Percentiles rank a stretch among this genome's conserved stretches.
phyloP scores from a whole-genome alignment of 1,139 yeast genomes.

The Ogataea hybrid region DNA sequence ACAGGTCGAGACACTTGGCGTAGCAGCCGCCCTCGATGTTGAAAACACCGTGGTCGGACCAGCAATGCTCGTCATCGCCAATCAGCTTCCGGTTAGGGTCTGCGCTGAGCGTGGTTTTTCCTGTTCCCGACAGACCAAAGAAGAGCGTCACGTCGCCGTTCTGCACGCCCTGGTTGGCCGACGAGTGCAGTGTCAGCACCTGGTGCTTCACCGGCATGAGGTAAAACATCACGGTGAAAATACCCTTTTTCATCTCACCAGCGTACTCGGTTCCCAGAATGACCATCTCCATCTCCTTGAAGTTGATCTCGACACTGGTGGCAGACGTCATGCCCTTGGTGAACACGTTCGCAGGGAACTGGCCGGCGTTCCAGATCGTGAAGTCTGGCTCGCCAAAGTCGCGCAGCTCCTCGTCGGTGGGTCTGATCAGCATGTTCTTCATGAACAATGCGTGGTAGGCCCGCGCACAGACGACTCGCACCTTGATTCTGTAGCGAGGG shows the following conservation, averaged over 20 bases:
- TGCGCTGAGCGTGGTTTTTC: slow-evolving; percentile 96
- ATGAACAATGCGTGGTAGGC: slow-evolving; percentile 98
- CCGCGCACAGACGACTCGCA: slow-evolving; percentile 95
- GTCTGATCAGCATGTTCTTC: slow-evolving; percentile 98
- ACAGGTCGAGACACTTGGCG: slow-evolving; percentile 92
- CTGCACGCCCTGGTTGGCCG: slow-evolving; percentile 84
- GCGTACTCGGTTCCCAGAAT: slow-evolving; percentile 98
- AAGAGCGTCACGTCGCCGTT: slow-evolving; percentile 81
- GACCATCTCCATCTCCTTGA: slow-evolving; percentile 98
- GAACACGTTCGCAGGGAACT: slow-evolving; percentile 96
- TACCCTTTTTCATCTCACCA: slow-evolving; percentile 99
- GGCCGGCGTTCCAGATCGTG: slow-evolving; percentile 98
- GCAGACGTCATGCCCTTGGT: slow-evolving; percentile 98
- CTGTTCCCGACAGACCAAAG: slow-evolving; percentile 97
- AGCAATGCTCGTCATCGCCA: slow-evolving; percentile 99
- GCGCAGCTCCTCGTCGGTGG: slow-evolving; percentile 83
- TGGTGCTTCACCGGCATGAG: slow-evolving; percentile 94
- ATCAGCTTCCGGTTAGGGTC: slow-evolving; percentile 92
- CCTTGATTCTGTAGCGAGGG: slow-evolving; percentile 95
- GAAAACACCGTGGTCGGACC: slow-evolving; percentile 98
- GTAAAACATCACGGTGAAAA: slow-evolving; percentile 98
- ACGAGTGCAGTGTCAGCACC: slow-evolving; percentile 91
- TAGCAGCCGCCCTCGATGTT: slow-evolving; percentile 99
- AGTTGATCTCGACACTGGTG: slow-evolving; percentile 94
- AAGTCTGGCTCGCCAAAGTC: slow-evolving; percentile 97